phyloP scores from a whole-genome alignment of 257 asterid species.

The Orobanche coerulescens region DNA sequence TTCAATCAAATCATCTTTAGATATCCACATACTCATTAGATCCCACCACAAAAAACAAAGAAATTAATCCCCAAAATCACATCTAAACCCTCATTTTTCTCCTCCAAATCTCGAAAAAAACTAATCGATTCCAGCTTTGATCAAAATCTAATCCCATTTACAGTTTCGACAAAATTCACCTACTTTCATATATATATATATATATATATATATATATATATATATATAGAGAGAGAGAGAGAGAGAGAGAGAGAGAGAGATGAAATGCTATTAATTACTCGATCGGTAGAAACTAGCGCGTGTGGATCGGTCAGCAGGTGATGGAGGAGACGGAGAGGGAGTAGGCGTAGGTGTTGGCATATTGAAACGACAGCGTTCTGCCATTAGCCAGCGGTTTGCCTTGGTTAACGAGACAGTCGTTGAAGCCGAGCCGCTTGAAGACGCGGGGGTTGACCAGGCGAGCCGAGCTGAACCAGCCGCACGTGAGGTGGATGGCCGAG shows the following conservation, averaged over 20 bases:
- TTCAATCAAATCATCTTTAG: too few relatives aligned
- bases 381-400: conserved; percentile 70
- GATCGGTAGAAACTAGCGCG: neutral
- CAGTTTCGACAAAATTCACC: too few relatives aligned
- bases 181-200: too few relatives aligned
- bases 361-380: conserved; percentile 54
- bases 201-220: neutral
- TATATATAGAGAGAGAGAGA: too few relatives aligned
- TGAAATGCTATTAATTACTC: neutral
- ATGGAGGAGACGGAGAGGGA: conserved; percentile 60
- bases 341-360: conserved; percentile 71
- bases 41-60: too few relatives aligned
- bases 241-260: too few relatives aligned
- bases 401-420: conserved; percentile 72
- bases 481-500: conserved; percentile 53
- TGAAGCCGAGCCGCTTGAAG: conserved; percentile 58
- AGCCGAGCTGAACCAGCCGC: conserved; percentile 97
- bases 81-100: too few relatives aligned
- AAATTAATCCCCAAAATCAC: too few relatives aligned
- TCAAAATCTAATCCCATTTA: neutral
- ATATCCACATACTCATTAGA: too few relatives aligned
- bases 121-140: neutral
- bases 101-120: too few relatives aligned
- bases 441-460: conserved; percentile 63
- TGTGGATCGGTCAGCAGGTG: conserved; percentile 34